These are phyloP conservation scores for Casaregolazyma lundiana DNA, from an alignment of 1,139 yeast genomes.

Conservation along the genomic window DNA sequence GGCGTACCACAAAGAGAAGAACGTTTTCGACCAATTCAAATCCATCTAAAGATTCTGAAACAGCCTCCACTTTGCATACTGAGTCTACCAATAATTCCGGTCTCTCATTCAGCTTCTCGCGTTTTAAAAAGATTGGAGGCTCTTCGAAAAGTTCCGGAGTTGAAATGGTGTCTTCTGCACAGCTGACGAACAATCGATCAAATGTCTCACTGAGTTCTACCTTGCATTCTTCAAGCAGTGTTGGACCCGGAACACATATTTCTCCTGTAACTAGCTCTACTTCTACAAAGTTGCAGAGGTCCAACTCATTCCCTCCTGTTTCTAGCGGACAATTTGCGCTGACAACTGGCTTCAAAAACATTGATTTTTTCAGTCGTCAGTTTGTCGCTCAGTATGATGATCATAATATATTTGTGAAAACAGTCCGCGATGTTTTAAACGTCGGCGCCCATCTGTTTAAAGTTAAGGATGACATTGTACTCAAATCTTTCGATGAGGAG, in stretches of 20 bases:
- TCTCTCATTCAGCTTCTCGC: neutral
- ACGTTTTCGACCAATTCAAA: neutral
- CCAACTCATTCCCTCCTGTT: slow-evolving; percentile 37
- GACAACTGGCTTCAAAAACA: slow-evolving; percentile 36
- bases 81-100: neutral
- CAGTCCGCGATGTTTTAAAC: slow-evolving; percentile 56
- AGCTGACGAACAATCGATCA: slow-evolving; percentile 2
- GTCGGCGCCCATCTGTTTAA: slow-evolving; percentile 52
- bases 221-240: slow-evolving; percentile 6
- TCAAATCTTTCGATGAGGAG: slow-evolving; percentile 44
- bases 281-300: slow-evolving; percentile 25
- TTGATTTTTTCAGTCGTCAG: slow-evolving; percentile 35
- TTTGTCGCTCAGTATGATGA: slow-evolving; percentile 37
- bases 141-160: neutral
- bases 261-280: neutral
- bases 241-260: slow-evolving; percentile 7
- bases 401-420: slow-evolving; percentile 46
- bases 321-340: slow-evolving; percentile 21
- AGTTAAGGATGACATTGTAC: slow-evolving; percentile 48
- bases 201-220: slow-evolving; percentile 8
- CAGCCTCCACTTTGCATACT: neutral
- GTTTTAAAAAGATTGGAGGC: neutral
- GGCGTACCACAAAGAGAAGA: neutral
- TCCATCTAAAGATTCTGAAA: neutral
- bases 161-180: neutral